Base-by-base conservation (phyloP, 176 grass and related monocot species). In the Guadua angustifolia region DNA sequence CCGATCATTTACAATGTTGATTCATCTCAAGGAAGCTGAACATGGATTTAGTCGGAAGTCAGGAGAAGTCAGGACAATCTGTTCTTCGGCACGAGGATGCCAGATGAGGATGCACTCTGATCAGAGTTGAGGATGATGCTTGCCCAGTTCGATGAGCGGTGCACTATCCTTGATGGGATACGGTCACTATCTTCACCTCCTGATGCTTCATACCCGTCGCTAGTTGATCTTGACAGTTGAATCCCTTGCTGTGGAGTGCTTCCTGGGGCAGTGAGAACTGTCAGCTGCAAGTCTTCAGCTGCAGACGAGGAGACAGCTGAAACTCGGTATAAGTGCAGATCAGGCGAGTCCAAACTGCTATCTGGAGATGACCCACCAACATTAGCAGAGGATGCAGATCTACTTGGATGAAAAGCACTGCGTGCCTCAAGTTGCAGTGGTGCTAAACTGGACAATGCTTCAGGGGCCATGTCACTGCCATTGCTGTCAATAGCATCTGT, bases 151-250 rank as follows among this genome's bases (percentile, higher is more conserved):
- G 93, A 89, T 4, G 96, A 95, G 25, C 96, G 90, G 70, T 99
- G 96, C 63, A 99, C 92, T 79, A 99, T 99, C 65, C 93, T 80
- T 5, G 96, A 95, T 0, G 96, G 96, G 64, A 99, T 99, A 13
- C 96, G 90, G 56, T 99, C 96, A 8, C 92, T 95, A 74, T 99
- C 96, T 90, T 99, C 96, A 24, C 96, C 96, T 17, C 96, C 96
- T 77, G 96, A 99, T 72, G 96, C 96, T 93, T 99, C 96, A 38
- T 99, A 99, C 10, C 96, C 96, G 6, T 99, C 96, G 13, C 96
- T 99, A 39, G 96, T 94, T 4, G 96, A 99, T 66, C 96, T 88
- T 29, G 96, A 95, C 26, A 94, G 81, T 25, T 94, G 68, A 63
- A 94, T 92, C 53, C 93, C 96, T 39, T 90, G 92, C 29, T 84